Base-by-base conservation (phyloP, 192 early-diverging fungal genomes). In the Coemansia sp. region DNA sequence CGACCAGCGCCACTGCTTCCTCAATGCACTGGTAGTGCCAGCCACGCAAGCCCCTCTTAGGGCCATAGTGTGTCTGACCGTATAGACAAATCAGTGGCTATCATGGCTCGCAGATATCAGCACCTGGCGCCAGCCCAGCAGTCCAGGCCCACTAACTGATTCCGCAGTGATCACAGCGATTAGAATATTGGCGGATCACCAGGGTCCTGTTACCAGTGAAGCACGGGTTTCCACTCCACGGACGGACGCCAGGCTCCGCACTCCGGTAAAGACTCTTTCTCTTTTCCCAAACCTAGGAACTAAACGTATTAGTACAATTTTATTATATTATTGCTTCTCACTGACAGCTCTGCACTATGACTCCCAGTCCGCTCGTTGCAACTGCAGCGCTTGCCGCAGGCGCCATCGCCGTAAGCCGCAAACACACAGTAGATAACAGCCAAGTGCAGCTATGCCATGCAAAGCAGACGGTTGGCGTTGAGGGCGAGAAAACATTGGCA, bases 401-500 rank as follows among this genome's bases (percentile, higher is more conserved):
- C n/a, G 59, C 60, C 14, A 47, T 67, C 30, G 66, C 52, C 19
- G 26, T 69, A 6, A 18, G 62, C 16, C 73, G 78, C 56, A 81
- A 60, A 56, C 56, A 54, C 54, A 74, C 72, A 12, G 22, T 72
- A 28, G 78, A 72, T 60, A 68, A 50, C 52, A 75, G 73, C 66
- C 57, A 41, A 4, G 78, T 81, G 16, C 49, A 63, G 32, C 69
- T 81, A 56, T 8, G 71, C 3, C 78, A 81, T 26, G 78, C 78
- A 1, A 56, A 68, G 23, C 53, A 69, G 23, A 77, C 74, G 5
- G 74, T 65, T 23, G 24, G 7, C 10, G 38, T 73, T 21, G 65
- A 44, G 18, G 62, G 41, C 24, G 65, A 41, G 4, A 58, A 55
- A 32, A 53, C 74, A 34, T 62, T 83, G 56, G 57, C 63, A 23